Percentiles rank a stretch among this genome's conserved stretches.
Conservation (phyloP, 164 flowering plant species). For the Magnolia officinalis region DNA sequence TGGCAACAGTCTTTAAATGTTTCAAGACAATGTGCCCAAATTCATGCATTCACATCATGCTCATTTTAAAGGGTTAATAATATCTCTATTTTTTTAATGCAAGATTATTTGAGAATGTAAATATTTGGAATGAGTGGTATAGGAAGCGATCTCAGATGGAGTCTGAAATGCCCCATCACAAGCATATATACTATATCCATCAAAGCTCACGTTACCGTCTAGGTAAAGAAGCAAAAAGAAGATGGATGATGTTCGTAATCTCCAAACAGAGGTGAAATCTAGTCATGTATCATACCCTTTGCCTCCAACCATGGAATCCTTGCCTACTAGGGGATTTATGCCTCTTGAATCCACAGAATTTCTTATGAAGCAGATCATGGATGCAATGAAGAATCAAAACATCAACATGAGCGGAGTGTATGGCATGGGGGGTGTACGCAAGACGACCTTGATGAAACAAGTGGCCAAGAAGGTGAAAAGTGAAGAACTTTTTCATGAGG, state of each 20-base stretch:
- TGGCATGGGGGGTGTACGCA: constrained; percentile 4
- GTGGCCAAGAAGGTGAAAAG: constrained; percentile 4
- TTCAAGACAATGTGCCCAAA: too few relatives aligned
- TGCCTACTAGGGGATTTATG: not conserved
- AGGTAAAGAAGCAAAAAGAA: not conserved
- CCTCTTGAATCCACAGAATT: not conserved
- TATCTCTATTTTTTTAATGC: too few relatives aligned
- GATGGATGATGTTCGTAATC: not conserved
- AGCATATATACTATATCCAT: too few relatives aligned
- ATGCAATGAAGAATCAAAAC: constrained; percentile 10
- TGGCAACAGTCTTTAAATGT: too few relatives aligned
- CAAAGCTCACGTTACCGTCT: not conserved
- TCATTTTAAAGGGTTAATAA: too few relatives aligned
- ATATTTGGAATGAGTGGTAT: too few relatives aligned
- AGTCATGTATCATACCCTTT: not conserved
- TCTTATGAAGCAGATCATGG: not conserved
- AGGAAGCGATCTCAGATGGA: too few relatives aligned
- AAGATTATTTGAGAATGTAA: too few relatives aligned
- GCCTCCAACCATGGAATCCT: not conserved
- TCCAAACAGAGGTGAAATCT: not conserved
- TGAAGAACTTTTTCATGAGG: constrained; percentile 5
- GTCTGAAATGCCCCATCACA: too few relatives aligned
- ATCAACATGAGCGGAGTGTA: constrained; percentile 8
- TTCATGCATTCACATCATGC: too few relatives aligned
- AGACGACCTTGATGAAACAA: constrained; percentile 9